Evolutionary conservation across 129 eudicot genomes (phyloP).

Genomic region (Saussurea involucrata): DNA sequence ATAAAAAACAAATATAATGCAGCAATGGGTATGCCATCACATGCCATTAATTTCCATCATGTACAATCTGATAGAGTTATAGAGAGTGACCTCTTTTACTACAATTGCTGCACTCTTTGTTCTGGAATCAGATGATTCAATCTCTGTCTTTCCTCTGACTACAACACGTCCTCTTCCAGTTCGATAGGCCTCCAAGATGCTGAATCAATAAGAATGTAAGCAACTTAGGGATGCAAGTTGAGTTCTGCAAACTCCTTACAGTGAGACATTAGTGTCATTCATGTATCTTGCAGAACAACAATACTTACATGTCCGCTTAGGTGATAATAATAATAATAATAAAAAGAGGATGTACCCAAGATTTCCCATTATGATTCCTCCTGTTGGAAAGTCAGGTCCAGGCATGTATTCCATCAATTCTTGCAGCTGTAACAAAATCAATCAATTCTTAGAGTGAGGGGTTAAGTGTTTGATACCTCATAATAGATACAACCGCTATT

Average conservation of each 20-base stretch:
- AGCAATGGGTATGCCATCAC: not conserved
- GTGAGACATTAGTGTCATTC: not conserved
- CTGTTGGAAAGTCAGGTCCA: conserved; percentile 99
- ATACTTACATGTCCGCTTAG: not conserved
- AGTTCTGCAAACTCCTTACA: not conserved
- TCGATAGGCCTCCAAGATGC: conserved; percentile 89
- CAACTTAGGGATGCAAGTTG: not conserved
- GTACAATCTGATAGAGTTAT: conserved; percentile 2
- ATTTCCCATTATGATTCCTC: conserved; percentile 93
- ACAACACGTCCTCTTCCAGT: conserved; percentile 88
- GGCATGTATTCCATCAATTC: conserved; percentile 97
- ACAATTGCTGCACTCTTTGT: conserved; percentile 74
- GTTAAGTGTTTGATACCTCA: not conserved
- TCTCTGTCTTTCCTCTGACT: conserved; percentile 89
- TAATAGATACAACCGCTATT: not conserved
- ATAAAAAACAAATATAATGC: not conserved
- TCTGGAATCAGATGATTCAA: conserved; percentile 70
- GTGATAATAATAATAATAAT: conserved; percentile 2
- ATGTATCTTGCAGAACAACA: not conserved
- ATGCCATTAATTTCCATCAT: not conserved
- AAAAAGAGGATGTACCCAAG: conserved; percentile 43
- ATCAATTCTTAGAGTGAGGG: not conserved
- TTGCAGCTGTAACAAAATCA: conserved; percentile 58
- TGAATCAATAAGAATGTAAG: conserved; percentile 20
- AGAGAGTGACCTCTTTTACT: conserved; percentile 71